phyloP scores from a whole-genome alignment of 257 asterid species.

The Verbena officinalis region DNA sequence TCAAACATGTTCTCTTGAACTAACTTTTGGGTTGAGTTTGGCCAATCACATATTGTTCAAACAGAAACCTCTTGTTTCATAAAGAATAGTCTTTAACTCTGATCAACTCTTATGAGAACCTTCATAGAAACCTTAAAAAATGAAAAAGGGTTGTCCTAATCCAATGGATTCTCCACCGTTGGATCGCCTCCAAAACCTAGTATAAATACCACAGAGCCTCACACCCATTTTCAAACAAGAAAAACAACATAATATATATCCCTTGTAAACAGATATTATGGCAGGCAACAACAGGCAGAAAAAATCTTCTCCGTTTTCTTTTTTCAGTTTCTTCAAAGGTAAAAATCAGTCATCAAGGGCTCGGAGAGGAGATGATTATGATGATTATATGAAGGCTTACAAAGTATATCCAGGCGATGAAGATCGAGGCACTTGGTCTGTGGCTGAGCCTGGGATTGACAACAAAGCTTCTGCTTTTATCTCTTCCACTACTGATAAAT shows the following conservation, averaged over 20 bases:
- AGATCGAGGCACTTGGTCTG: slow-evolving; percentile 54
- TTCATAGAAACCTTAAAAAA: too few species aligned
- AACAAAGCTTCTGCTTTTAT: slow-evolving; percentile 55
- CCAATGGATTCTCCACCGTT: slow-evolving; percentile 43
- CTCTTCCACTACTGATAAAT: slow-evolving; percentile 39
- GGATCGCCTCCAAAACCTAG: slow-evolving; percentile 30
- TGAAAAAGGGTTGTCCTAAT: too few species aligned
- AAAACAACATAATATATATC: background rate
- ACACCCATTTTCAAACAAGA: slow-evolving; percentile 13
- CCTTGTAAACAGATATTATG: slow-evolving; percentile 42
- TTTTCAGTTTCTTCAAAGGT: slow-evolving; percentile 43
- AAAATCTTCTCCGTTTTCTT: slow-evolving; percentile 53
- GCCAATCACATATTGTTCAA: too few species aligned
- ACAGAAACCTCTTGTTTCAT: too few species aligned
- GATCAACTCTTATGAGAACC: too few species aligned
- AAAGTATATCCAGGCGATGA: slow-evolving; percentile 57
- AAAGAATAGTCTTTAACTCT: too few species aligned
- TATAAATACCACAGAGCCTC: slow-evolving; percentile 47
- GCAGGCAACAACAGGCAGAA: slow-evolving; percentile 49
- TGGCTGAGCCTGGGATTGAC: slow-evolving; percentile 66
- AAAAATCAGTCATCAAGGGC: slow-evolving; percentile 6
- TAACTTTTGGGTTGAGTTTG: too few species aligned
- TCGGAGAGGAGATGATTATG: slow-evolving; percentile 10
- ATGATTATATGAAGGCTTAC: slow-evolving; percentile 46
- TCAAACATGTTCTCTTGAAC: too few species aligned